phyloP scores from a whole-genome alignment of 768 basidiomycete species.

The Auricularia sp. region DNA sequence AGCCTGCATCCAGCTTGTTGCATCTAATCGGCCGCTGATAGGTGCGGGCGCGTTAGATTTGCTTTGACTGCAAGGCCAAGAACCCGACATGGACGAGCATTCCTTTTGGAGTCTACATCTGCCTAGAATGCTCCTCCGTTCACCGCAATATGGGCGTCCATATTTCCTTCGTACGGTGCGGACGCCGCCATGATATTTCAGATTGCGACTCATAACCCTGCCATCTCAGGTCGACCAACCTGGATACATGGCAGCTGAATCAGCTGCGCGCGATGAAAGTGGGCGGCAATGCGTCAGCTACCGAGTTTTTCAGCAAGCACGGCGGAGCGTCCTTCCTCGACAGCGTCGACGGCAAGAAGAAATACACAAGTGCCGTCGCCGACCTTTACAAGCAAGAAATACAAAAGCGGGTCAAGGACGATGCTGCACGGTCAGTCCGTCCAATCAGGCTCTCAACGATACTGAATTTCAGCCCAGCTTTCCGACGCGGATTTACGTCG shows the following conservation, averaged over 20 bases:
- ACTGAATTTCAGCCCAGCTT: constrained; percentile 36
- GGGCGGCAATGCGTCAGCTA: constrained; percentile 80
- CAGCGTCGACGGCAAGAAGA: constrained; percentile 75
- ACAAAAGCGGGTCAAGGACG: constrained; percentile 67
- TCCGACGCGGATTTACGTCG: constrained; percentile 69
- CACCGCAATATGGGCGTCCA: constrained; percentile 98
- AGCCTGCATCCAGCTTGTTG: constrained; percentile 9
- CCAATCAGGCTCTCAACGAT: background rate
- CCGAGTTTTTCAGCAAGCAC: constrained; percentile 84
- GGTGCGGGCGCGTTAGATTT: constrained; percentile 38
- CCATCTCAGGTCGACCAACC: constrained; percentile 74
- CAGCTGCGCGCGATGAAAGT: constrained; percentile 96
- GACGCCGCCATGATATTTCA: constrained; percentile 4
- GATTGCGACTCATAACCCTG: constrained; percentile 3
- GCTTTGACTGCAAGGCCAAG: constrained; percentile 91
- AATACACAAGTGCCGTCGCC: constrained; percentile 77
- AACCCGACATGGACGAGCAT: constrained; percentile 98
- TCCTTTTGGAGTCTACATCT: constrained; percentile 94
- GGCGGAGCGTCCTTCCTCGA: constrained; percentile 62
- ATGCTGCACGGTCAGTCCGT: constrained; percentile 47
- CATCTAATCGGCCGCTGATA: constrained; percentile 2
- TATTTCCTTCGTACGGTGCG: constrained; percentile 91
- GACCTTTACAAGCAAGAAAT: constrained; percentile 91
- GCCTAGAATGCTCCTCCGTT: constrained; percentile 89
- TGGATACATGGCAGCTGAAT: constrained; percentile 85